phyloP scores from a whole-genome alignment of 768 basidiomycete species.

The Lactarius sanguifluus region DNA sequence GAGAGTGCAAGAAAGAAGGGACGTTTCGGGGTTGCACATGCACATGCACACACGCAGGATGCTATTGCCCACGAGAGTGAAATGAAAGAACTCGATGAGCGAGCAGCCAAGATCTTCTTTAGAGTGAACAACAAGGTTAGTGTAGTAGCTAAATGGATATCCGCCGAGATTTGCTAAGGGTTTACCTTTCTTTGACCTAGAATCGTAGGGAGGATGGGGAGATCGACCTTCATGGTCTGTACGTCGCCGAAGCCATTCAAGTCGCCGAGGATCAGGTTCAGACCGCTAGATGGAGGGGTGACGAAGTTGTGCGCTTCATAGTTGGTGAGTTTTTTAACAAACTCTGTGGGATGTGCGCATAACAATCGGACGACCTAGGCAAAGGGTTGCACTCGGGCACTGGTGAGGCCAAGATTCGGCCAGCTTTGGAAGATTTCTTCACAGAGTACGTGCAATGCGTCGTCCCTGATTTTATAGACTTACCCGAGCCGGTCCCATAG shows the following conservation, averaged over 20 bases:
- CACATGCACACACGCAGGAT: not conserved
- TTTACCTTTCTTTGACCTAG: not conserved
- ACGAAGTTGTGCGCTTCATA: slow-evolving; percentile 13
- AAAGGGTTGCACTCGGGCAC: slow-evolving; percentile 6
- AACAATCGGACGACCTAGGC: not conserved
- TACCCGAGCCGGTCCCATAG: not conserved
- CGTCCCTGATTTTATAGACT: not conserved
- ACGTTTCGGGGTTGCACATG: not conserved
- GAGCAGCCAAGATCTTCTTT: slow-evolving; percentile 11
- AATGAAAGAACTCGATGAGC: slow-evolving; percentile 3
- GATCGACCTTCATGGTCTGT: slow-evolving; percentile 20
- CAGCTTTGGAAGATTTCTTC: slow-evolving; percentile 8
- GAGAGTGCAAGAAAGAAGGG: slow-evolving; percentile 2
- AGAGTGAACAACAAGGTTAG: slow-evolving; percentile 21
- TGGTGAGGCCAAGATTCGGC: slow-evolving; percentile 11
- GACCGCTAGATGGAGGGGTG: not conserved
- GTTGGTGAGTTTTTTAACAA: slow-evolving; percentile 12
- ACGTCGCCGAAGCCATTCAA: slow-evolving; percentile 5
- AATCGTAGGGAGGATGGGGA: not conserved
- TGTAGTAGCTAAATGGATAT: not conserved
- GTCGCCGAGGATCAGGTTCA: not conserved
- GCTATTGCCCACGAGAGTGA: not conserved
- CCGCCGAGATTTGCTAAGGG: no score
- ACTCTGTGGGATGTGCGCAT: not conserved
- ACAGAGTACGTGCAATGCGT: slow-evolving; percentile 4